These are phyloP conservation scores for Leptodontidium sp. DNA, from an alignment of 2,329 filamentous ascomycete species.

Conservation along the genomic window DNA sequence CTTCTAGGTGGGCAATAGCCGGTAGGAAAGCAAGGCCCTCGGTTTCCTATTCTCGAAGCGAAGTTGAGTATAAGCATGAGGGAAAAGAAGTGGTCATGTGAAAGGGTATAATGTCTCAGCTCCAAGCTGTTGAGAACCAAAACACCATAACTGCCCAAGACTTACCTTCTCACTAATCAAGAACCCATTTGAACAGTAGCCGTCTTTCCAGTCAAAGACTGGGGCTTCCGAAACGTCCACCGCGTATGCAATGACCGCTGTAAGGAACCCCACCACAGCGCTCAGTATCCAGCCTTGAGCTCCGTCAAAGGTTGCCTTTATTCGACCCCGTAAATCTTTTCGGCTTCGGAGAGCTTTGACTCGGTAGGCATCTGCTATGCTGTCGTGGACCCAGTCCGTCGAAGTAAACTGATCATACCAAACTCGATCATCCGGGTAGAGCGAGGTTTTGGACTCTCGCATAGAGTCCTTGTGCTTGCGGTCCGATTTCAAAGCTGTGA, in stretches of 20 bases:
- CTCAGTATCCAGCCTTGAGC: constrained; percentile 95
- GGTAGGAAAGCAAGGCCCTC: neutral
- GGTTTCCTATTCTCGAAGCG: no score
- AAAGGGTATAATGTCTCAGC: neutral
- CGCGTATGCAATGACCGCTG: constrained; percentile 85
- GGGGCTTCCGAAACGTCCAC: constrained; percentile 87
- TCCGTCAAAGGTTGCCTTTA: constrained; percentile 81
- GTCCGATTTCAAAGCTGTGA: constrained; percentile 64
- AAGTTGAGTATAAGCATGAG: no score
- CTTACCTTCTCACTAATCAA: constrained; percentile 74
- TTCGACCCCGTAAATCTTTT: constrained; percentile 84
- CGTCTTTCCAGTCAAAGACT: constrained; percentile 90
- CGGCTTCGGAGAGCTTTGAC: constrained; percentile 82
- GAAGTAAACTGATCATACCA: constrained; percentile 99
- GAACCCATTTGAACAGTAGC: constrained; percentile 79
- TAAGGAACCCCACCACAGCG: constrained; percentile 85
- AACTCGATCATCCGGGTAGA: constrained; percentile 83
- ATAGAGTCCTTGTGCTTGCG: constrained; percentile 55
- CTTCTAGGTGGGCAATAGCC: neutral
- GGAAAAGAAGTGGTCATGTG: no score
- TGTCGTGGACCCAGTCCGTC: constrained; percentile 98
- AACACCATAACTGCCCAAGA: constrained; percentile 1
- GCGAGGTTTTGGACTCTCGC: constrained; percentile 69
- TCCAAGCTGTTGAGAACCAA: neutral
- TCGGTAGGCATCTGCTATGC: constrained; percentile 91